Percentiles rank a stretch among this genome's conserved stretches.
Conservation (phyloP, 1,284 basidiomycete species). For the Irpex sp. region DNA sequence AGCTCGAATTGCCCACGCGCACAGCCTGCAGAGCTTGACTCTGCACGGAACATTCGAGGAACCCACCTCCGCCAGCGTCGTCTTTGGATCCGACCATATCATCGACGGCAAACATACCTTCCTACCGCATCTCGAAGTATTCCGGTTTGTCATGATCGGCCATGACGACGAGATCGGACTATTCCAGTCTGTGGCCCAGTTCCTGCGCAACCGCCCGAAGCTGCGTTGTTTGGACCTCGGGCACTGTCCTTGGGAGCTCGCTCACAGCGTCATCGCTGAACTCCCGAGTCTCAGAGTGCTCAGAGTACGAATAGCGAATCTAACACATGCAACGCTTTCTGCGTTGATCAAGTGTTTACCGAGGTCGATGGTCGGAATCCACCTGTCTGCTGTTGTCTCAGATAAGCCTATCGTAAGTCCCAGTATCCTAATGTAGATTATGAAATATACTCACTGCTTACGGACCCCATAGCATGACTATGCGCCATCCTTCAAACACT, state of each 20-base stretch:
- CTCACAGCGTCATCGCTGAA: conserved; percentile 45
- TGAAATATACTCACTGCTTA: not conserved
- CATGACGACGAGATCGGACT: conserved; percentile 53
- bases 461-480: conserved; percentile 41
- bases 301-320: conserved; percentile 49
- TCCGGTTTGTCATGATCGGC: conserved; percentile 59
- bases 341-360: conserved; percentile 44
- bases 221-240: conserved; percentile 57
- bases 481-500: conserved; percentile 41
- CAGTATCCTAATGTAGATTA: not conserved
- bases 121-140: conserved; percentile 55
- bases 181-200: conserved; percentile 51
- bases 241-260: conserved; percentile 59
- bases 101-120: conserved; percentile 55
- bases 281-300: conserved; percentile 48
- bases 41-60: conserved; percentile 63
- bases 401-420: conserved; percentile 46
- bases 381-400: conserved; percentile 45
- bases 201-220: conserved; percentile 43
- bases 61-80: conserved; percentile 49
- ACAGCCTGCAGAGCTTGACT: conserved; percentile 54
- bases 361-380: conserved; percentile 47
- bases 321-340: conserved; percentile 34
- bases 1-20: conserved; percentile 56
- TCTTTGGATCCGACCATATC: conserved; percentile 62